phyloP scores from a whole-genome alignment of 257 asterid genomes.

The Capsicum chinense region DNA sequence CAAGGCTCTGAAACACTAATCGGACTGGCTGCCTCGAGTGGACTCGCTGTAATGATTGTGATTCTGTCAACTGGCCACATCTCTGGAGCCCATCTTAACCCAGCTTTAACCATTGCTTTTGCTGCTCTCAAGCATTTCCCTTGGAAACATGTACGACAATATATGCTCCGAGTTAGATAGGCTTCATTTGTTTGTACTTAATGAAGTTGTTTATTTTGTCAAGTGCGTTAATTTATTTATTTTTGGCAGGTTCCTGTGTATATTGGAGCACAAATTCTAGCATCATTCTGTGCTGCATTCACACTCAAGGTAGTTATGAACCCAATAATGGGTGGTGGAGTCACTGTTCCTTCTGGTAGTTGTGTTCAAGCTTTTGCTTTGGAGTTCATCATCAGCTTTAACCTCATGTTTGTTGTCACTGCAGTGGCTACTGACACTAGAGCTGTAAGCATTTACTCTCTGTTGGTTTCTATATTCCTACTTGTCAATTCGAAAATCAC shows the following conservation, averaged over 20 bases:
- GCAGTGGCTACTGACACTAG: constrained; percentile 91
- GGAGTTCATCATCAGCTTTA: constrained; percentile 79
- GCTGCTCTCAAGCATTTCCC: constrained; percentile 90
- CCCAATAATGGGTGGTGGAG: constrained; percentile 86
- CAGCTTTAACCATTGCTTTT: constrained; percentile 83
- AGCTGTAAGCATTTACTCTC: constrained; percentile 62
- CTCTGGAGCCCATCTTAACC: constrained; percentile 96
- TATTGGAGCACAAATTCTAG: constrained; percentile 75
- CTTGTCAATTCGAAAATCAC: neutral
- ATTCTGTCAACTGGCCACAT: constrained; percentile 94
- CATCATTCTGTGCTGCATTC: constrained; percentile 69
- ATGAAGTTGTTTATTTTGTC: neutral
- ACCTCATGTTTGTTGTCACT: constrained; percentile 92
- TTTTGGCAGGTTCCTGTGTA: constrained; percentile 68
- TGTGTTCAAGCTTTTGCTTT: constrained; percentile 73
- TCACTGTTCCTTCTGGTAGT: constrained; percentile 63
- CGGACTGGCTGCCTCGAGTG: constrained; percentile 71
- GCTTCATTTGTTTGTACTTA: neutral
- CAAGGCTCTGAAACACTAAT: constrained; percentile 73
- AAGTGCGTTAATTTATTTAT: neutral
- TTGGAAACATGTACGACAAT: constrained; percentile 63
- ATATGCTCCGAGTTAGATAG: neutral
- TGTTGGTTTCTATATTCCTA: neutral
- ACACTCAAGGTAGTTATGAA: constrained; percentile 60
- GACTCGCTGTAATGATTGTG: constrained; percentile 89